Evolutionary conservation across 257 asterid genomes (phyloP), one percentile per base, ranked within the genome.

Genomic region (Solanum piurae): DNA sequence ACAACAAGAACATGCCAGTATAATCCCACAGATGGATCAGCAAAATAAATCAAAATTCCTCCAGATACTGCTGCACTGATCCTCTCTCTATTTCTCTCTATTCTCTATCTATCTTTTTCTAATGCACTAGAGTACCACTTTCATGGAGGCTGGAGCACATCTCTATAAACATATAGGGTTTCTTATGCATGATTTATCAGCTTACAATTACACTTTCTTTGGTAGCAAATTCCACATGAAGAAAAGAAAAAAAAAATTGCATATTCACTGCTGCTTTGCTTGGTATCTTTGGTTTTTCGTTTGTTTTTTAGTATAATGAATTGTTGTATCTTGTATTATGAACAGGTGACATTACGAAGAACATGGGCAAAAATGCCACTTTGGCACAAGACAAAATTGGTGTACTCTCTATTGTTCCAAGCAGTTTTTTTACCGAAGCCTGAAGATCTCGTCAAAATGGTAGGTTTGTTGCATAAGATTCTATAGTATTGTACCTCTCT

Each of bases 291-390:
- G 37, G 60, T 77, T 77, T 42, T 42, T 21, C 25, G 4, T 46
- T 31, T 80, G 29, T 29, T 80, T 80, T 49, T 49, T 69, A 29
- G 85, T 49, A 27, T 80, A 46, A 80, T 46, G 85, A 46, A 46
- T 46, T 80, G 69, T 49, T 46, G 16, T 25, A 29, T 80, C 42
- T 80, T 80, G 34, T 80, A 16, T 80, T 9, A 29, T 18, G 85
- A 80, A 18, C 83, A 91, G 99, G 93, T 95, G 88, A 97, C 98
- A 7, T 90, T 97, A 86, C 89, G 90, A 92, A 95, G 98, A 93
- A 94, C 98, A 62, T 97, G 99, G 99, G 96, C 93, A 7, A 95
- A 91, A 89, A 93, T 97, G 99, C 96, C 99, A 20, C 95, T 95
- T 86, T 95, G 99, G 99, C 99, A 97, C 91, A 95, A 95, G 93